Conservation (phyloP, 371 early-diverging fungal species). For the Mortierella sp. region DNA sequence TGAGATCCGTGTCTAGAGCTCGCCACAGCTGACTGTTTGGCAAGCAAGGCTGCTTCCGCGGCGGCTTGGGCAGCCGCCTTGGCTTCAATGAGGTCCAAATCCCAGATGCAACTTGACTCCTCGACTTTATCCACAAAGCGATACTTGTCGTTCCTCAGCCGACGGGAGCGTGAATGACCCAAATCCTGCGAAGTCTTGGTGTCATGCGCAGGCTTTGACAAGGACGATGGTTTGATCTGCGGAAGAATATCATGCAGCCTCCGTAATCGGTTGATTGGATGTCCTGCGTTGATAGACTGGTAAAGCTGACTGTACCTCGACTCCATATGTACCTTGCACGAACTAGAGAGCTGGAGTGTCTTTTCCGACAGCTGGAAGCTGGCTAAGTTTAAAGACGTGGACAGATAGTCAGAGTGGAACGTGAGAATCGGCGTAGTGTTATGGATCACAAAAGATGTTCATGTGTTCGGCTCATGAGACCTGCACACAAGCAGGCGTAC, state of each 20-base stretch:
- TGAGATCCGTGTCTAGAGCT: slow-evolving; percentile 16
- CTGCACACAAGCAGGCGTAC: neutral
- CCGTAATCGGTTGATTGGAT: slow-evolving; percentile 34
- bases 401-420: neutral
- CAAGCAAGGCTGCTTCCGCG: slow-evolving; percentile 13
- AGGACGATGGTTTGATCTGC: slow-evolving; percentile 21
- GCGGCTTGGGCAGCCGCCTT: slow-evolving; percentile 17
- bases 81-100: slow-evolving; percentile 43
- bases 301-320: slow-evolving; percentile 35
- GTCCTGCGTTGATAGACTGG: slow-evolving; percentile 35
- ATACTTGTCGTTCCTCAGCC: slow-evolving; percentile 36
- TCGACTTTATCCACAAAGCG: slow-evolving; percentile 49
- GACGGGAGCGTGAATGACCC: slow-evolving; percentile 16
- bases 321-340: slow-evolving; percentile 37
- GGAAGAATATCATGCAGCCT: slow-evolving; percentile 32
- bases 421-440: neutral
- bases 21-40: neutral
- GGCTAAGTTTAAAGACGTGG: neutral
- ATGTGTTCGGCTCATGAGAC: no score
- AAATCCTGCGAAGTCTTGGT: slow-evolving; percentile 25
- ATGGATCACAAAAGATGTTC: no score
- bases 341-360: slow-evolving; percentile 35
- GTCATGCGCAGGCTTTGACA: slow-evolving; percentile 13
- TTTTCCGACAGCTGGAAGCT: slow-evolving; percentile 46
- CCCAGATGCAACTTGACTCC: slow-evolving; percentile 51